Evolutionary conservation across 1,284 basidiomycete species (phyloP).

Genomic region (Erythrobasidium hasegawianum): DNA sequence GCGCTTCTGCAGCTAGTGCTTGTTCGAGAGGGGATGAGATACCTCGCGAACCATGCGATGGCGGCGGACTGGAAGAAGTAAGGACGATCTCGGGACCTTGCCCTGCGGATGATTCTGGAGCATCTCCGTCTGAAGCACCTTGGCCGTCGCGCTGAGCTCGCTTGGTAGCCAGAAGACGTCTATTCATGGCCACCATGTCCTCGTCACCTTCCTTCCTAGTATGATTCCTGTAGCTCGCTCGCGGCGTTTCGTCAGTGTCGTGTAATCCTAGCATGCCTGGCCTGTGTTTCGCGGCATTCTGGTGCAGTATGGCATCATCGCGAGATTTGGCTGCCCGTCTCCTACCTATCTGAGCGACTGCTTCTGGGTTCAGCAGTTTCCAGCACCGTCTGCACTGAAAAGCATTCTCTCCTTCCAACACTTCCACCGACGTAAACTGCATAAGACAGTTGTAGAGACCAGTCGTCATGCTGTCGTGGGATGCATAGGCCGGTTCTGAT

Average conservation of each 20-base stretch:
- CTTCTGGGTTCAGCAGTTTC: conserved; percentile 56
- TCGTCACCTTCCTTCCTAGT: background rate
- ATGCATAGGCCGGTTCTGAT: conserved; percentile 6
- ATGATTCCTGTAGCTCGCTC: conserved; percentile 1
- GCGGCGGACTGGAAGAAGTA: background rate
- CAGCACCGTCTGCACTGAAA: conserved; percentile 90
- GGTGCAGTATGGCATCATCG: background rate
- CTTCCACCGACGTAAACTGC: conserved; percentile 83
- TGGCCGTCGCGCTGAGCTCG: background rate
- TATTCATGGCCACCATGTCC: background rate
- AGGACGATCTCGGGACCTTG: background rate
- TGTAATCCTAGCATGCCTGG: background rate
- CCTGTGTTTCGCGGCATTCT: conserved; percentile 1
- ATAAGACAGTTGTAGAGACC: conserved; percentile 62
- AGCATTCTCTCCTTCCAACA: conserved; percentile 86
- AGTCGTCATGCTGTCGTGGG: conserved; percentile 37
- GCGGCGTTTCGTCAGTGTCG: conserved; percentile 21
- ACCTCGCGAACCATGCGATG: too few species aligned
- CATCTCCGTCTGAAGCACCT: background rate
- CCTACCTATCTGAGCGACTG: conserved; percentile 36
- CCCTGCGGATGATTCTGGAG: background rate
- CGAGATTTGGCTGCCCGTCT: conserved; percentile 13
- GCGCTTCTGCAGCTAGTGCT: background rate
- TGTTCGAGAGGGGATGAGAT: background rate
- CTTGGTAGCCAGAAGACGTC: background rate